Evolutionary conservation across 352 stramenopile genomes (phyloP).

Genomic region (Globisporangium viniferum): DNA sequence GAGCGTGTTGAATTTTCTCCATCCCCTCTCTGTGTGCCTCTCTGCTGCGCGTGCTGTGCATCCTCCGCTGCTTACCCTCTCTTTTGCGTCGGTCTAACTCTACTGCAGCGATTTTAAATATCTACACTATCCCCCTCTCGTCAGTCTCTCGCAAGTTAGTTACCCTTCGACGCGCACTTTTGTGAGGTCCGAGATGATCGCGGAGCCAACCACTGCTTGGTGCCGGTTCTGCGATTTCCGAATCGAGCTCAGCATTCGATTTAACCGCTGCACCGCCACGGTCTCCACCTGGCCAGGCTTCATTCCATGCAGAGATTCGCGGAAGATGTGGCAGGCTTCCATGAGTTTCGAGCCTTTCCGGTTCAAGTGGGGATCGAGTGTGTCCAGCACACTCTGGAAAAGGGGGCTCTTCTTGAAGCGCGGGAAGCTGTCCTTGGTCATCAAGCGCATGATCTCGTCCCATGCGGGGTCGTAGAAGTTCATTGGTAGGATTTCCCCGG

Average conservation of each 20-base stretch:
- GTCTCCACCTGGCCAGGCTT: constrained; percentile 53
- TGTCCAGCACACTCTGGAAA: constrained; percentile 65
- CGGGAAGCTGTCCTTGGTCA: constrained; percentile 79
- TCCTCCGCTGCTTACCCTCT: background rate
- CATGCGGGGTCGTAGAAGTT: constrained; percentile 58
- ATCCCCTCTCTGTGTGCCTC: background rate
- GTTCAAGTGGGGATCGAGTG: constrained; percentile 57
- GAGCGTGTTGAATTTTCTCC: constrained; percentile 3
- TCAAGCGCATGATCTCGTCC: constrained; percentile 79
- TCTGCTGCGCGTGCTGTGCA: background rate
- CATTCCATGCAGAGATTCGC: constrained; percentile 60
- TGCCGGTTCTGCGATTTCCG: constrained; percentile 57
- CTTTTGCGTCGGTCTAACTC: background rate
- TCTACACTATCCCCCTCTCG: background rate
- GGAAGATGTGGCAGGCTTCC: constrained; percentile 68
- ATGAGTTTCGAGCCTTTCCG: constrained; percentile 62
- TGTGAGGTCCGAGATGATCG: constrained; percentile 17
- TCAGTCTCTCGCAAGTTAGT: background rate
- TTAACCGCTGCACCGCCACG: constrained; percentile 45
- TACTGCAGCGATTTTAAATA: constrained; percentile 11
- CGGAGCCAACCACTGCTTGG: constrained; percentile 14
- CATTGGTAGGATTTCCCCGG: constrained; percentile 23
- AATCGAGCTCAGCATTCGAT: constrained; percentile 70
- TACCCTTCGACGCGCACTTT: constrained; percentile 24
- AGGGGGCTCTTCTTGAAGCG: constrained; percentile 73